Conservation (phyloP, 495 filamentous ascomycete genomes). For the Hyaloscypha bicolor region DNA sequence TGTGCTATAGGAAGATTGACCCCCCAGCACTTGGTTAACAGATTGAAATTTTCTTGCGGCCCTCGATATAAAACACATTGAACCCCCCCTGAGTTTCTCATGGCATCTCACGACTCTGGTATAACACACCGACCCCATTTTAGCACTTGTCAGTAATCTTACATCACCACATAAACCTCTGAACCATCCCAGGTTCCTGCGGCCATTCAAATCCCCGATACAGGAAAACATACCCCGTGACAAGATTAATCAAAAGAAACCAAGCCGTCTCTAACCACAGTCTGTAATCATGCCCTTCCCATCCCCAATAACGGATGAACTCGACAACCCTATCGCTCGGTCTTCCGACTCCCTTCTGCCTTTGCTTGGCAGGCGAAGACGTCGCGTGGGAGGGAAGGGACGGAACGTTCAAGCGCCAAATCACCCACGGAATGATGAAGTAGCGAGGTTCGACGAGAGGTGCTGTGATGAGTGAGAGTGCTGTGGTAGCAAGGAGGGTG, state of each 20-base stretch:
- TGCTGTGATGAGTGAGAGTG: slow-evolving; percentile 79
- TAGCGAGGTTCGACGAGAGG: slow-evolving; percentile 94
- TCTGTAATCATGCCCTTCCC: slow-evolving; percentile 37
- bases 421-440: slow-evolving; percentile 92
- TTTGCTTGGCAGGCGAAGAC: neutral
- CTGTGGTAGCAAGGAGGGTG: slow-evolving; percentile 72
- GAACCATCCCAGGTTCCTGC: slow-evolving; percentile 75
- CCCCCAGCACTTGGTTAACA: too few relatives aligned
- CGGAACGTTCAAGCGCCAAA: slow-evolving; percentile 85
- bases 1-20: too few relatives aligned
- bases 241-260: slow-evolving; percentile 71
- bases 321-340: neutral
- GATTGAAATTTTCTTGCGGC: too few relatives aligned
- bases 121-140: too few relatives aligned
- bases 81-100: too few relatives aligned
- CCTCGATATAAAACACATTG: too few relatives aligned
- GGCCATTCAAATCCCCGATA: slow-evolving; percentile 79
- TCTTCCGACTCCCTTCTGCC: neutral
- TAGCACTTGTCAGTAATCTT: neutral
- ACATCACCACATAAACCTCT: slow-evolving; percentile 90
- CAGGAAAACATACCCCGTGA: slow-evolving; percentile 81
- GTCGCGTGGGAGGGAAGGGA: slow-evolving; percentile 7
- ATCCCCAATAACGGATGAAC: slow-evolving; percentile 18
- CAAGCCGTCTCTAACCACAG: slow-evolving; percentile 76
- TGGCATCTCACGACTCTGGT: too few relatives aligned